Conservation (phyloP, 2,329 filamentous ascomycete genomes). For the Daldinia sp. region DNA sequence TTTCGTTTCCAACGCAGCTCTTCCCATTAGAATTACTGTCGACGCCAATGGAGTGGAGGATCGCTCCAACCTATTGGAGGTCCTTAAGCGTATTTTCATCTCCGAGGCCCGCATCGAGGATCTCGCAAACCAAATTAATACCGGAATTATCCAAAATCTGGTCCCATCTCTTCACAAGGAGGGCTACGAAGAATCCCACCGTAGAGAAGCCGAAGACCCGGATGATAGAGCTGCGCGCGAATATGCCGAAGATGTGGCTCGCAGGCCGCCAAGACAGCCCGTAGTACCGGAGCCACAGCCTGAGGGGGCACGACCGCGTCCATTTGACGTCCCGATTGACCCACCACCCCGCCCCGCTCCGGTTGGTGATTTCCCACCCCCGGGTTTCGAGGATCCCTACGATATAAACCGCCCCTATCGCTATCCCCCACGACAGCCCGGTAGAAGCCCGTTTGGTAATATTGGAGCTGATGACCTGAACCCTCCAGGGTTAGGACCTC, state of each 20-base stretch:
- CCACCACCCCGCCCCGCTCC: conserved; percentile 71
- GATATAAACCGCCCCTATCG: conserved; percentile 77
- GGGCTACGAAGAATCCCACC: conserved; percentile 77
- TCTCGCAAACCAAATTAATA: conserved; percentile 75
- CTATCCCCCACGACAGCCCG: conserved; percentile 50
- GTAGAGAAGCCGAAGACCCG: no score
- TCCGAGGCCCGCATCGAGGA: conserved; percentile 72
- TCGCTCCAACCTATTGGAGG: conserved; percentile 56
- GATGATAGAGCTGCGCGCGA: conserved; percentile 53
- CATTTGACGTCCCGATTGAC: conserved; percentile 72
- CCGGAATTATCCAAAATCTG: conserved; percentile 84
- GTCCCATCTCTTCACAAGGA: conserved; percentile 79
- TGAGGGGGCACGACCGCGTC: conserved; percentile 71
- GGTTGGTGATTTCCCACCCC: conserved; percentile 79
- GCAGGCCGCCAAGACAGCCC: conserved; percentile 51
- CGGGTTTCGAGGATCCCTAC: conserved; percentile 92
- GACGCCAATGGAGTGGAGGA: conserved; percentile 58
- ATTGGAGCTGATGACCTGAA: conserved; percentile 90
- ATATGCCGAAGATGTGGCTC: conserved; percentile 55
- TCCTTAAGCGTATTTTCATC: conserved; percentile 73
- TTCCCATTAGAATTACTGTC: conserved; percentile 65
- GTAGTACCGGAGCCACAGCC: conserved; percentile 61
- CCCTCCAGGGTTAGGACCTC: conserved; percentile 82
- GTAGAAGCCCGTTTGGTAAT: conserved; percentile 64
- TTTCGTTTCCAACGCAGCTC: conserved; percentile 68